Evolutionary conservation across 345 rosid genomes (phyloP).

Genomic region (Salix caprea): DNA sequence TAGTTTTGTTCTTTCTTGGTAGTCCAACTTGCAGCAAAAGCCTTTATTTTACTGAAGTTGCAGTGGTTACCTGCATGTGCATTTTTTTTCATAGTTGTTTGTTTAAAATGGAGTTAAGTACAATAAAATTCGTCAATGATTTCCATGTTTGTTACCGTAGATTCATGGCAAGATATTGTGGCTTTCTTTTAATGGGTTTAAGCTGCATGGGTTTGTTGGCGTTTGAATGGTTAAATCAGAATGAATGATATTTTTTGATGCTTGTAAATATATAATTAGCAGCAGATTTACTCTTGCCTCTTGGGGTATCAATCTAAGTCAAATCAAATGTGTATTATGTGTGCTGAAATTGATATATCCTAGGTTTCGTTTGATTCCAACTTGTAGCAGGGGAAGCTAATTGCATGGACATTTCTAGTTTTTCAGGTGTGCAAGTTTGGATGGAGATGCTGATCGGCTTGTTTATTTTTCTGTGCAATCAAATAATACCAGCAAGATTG

Average conservation of each 20-base stretch:
- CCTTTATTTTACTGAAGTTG: not conserved
- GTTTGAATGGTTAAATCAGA: not conserved
- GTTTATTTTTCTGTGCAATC: constrained; percentile 60
- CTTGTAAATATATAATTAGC: not conserved
- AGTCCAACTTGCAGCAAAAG: not conserved
- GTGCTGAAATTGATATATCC: not conserved
- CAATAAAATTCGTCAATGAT: not conserved
- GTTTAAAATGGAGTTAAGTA: not conserved
- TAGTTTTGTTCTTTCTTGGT: not conserved
- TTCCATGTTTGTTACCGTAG: not conserved
- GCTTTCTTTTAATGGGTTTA: not conserved
- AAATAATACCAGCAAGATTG: constrained; percentile 38
- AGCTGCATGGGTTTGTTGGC: not conserved
- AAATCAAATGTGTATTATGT: not conserved
- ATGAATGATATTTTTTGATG: not conserved
- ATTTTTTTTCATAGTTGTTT: not conserved
- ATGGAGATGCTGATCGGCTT: constrained; percentile 92
- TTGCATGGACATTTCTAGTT: constrained; percentile 31
- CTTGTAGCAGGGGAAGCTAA: constrained; percentile 14
- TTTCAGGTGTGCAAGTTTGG: constrained; percentile 92
- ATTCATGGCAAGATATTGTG: not conserved
- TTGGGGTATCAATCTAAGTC: not conserved
- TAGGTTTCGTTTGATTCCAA: not conserved
- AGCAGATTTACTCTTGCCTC: not conserved
- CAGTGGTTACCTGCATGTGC: not conserved